These are phyloP conservation scores for Choricystis sp. DNA, from an alignment of 139 green algal species.

Conservation along the genomic window DNA sequence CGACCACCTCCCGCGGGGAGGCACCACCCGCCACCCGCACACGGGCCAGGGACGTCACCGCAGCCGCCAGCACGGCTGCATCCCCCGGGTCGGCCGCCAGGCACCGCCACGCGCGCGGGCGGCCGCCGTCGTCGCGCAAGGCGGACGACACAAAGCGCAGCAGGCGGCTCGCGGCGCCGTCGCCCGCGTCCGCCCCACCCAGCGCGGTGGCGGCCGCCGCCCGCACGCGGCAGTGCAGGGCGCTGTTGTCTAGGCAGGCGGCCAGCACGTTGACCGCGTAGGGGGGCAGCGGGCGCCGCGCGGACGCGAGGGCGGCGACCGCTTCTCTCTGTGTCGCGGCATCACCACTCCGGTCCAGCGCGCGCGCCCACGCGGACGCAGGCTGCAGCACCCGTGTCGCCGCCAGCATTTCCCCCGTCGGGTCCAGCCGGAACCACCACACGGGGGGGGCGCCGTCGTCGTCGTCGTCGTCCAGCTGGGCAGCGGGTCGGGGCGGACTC, in stretches of 20 bases:
- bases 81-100: background rate
- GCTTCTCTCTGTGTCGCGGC: background rate
- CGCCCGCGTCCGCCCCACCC: too few species aligned
- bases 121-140: background rate
- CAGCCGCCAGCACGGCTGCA: background rate
- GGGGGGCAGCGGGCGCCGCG: too few species aligned
- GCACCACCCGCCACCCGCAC: too few species aligned
- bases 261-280: background rate
- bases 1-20: background rate
- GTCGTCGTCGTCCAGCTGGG: background rate
- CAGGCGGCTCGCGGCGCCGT: background rate
- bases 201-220: background rate
- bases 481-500: background rate
- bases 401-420: background rate
- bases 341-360: background rate
- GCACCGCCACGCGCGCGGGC: background rate
- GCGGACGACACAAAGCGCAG: background rate
- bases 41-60: background rate
- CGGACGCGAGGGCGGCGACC: background rate
- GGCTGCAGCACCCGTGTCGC: background rate
- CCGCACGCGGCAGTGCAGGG: background rate
- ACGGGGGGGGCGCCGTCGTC: background rate
- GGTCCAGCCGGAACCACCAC: background rate
- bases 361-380: background rate
- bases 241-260: background rate